Base-by-base conservation (phyloP, 2,329 filamentous ascomycete genomes). In the Cryphonectria radicalis region DNA sequence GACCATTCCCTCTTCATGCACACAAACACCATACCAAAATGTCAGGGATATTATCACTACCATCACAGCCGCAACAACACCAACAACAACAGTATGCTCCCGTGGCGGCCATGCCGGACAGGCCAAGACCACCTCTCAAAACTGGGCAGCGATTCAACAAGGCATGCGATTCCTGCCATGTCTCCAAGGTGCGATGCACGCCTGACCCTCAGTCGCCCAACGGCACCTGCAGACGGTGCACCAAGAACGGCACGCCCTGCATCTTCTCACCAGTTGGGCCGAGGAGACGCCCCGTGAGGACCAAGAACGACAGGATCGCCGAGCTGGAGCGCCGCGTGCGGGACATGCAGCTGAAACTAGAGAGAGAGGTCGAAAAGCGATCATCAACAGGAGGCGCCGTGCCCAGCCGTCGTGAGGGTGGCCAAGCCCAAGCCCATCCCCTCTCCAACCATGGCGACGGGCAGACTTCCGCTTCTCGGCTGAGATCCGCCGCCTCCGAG, bases 261-360 rank as follows among this genome's bases (percentile, higher is more conserved):
- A 53, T 28, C 65, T 73, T 70, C 69, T 70, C 71, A 17, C 71
- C 71, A n/a, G 67, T 73, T 2, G 71, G 71, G 28, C 71, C 71
- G 4, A 55, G 71, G 59, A 32, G 71, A 35, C n/a, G 69, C n/a
- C 71, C 71, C 35, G 40, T 62, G 42, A 60, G 71, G 43, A 71
- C 71, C 32, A 73, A 73, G 69, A 71, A 73, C 22, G 71, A 73
- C 59, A 35, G 71, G 35, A 73, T 73, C 62, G 71, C 66, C 32
- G 71, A 73, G 69, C 65, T 73, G 43, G 71, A 73, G 69, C 65
- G 69, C 17, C 65, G 71, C 13, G 71, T 73, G 53, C 57, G 65
- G 62, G 71, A 73, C 66, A 73, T 73, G 71, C 71, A 73, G 71
- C 42, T 73, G 64, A 59, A 59, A 43, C 66, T 73, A 42, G 68